Evolutionary conservation across 495 filamentous ascomycete genomes (phyloP).

Genomic region (Cryomyces antarcticus): DNA sequence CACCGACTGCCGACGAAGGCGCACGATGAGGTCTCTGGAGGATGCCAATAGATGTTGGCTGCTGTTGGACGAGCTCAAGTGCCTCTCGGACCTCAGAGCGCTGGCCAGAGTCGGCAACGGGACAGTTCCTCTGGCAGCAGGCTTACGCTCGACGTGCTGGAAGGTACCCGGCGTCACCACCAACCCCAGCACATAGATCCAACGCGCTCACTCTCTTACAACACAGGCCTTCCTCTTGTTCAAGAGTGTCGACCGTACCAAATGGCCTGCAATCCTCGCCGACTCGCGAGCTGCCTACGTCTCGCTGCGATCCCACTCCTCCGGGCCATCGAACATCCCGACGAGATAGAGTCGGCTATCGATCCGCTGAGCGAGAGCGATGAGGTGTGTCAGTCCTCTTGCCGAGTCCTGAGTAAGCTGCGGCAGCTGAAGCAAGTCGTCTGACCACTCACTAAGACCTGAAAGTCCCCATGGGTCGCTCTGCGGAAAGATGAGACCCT

Average conservation of each 20-base stretch:
- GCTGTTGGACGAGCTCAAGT: constrained; percentile 12
- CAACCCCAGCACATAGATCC: neutral
- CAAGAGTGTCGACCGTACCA: constrained; percentile 38
- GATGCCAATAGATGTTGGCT: constrained; percentile 7
- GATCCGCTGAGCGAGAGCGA: constrained; percentile 81
- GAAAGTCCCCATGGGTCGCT: constrained; percentile 74
- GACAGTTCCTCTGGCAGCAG: constrained; percentile 26
- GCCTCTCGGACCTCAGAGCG: constrained; percentile 39
- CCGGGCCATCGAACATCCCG: constrained; percentile 59
- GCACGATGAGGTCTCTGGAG: no score
- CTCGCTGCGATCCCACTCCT: constrained; percentile 49
- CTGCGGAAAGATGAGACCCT: constrained; percentile 67
- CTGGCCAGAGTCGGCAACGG: constrained; percentile 36
- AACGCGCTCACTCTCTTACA: neutral
- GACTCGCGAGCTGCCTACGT: constrained; percentile 56
- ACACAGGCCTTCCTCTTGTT: constrained; percentile 63
- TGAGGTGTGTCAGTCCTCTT: constrained; percentile 30
- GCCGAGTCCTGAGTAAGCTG: neutral
- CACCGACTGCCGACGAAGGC: no score
- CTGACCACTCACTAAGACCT: constrained; percentile 24
- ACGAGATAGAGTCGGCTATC: constrained; percentile 47
- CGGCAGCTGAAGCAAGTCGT: constrained; percentile 4
- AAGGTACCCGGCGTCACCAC: constrained; percentile 34
- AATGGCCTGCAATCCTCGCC: constrained; percentile 46
- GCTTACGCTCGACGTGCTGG: constrained; percentile 81